Evolutionary conservation across 176 grass and related monocot genomes (phyloP).

Genomic region (Musa schizocarpa): DNA sequence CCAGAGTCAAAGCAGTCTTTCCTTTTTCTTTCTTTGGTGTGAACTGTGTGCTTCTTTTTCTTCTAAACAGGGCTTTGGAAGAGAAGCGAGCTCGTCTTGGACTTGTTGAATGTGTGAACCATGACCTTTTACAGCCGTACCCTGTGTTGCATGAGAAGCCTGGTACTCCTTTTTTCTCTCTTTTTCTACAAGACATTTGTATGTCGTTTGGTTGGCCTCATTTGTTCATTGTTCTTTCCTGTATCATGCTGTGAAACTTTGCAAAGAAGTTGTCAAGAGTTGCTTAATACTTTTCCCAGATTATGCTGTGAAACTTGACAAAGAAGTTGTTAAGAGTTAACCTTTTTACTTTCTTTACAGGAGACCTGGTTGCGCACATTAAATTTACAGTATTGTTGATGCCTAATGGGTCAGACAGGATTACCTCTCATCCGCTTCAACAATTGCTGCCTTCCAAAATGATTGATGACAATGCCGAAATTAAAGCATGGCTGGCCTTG

Average conservation of each 20-base stretch:
- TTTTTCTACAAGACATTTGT: neutral
- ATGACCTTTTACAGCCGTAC: constrained; percentile 96
- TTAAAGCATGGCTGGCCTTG: constrained; percentile 91
- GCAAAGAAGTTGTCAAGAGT: too few species aligned
- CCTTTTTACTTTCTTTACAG: constrained; percentile 21
- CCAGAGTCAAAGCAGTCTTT: neutral
- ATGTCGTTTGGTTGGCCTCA: neutral
- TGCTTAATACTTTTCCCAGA: too few species aligned
- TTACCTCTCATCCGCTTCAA: constrained; percentile 67
- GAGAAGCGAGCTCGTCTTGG: constrained; percentile 91
- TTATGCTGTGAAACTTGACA: too few species aligned
- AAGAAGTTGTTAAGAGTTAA: neutral
- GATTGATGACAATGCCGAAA: constrained; percentile 63
- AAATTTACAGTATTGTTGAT: constrained; percentile 95
- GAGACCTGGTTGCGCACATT: constrained; percentile 90
- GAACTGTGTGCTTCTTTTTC: neutral
- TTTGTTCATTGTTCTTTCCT: neutral
- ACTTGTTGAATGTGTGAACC: constrained; percentile 94
- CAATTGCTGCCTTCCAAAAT: constrained; percentile 43
- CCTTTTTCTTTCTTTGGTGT: neutral
- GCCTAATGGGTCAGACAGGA: constrained; percentile 80
- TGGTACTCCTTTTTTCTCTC: constrained; percentile 23
- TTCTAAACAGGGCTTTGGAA: constrained; percentile 64
- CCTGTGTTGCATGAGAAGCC: constrained; percentile 96
- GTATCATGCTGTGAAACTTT: too few species aligned